Evolutionary conservation across 495 filamentous ascomycete species (phyloP), one percentile per base, ranked within the genome.

Genomic region (Penicillium angulare): DNA sequence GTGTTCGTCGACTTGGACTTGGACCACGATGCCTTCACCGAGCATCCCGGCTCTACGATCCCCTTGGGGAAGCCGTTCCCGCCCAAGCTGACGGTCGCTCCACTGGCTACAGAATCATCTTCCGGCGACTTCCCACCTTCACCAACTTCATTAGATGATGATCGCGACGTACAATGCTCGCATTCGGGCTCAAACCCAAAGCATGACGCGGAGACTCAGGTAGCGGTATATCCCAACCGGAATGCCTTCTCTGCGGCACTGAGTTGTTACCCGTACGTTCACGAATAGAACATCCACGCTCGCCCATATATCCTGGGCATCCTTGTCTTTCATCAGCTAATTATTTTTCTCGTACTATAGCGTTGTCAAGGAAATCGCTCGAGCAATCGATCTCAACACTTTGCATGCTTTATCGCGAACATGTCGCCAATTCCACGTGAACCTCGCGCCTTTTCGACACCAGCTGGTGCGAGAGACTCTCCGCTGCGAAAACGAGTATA

Each of bases 221-320:
- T 16, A 7, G 17, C 38, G 21, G 32, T 41, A 43, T 83, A 82
- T 69, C 81, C 76, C 36, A 92, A 90, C 62, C 64, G 77, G 60
- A 86, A 83, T 71, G 75, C 76, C 47, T 85, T 92, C 73, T 87
- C 89, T 24, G 79, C 82, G 61, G 86, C 88, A 55, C 75, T 96
- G 71, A 85, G 85, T 56, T 93, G 89, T 73, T 96, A 96, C 79
- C 91, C 91, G 91, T 96, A 76, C 67, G 80, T 66, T 26, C 53
- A 34, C 16, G 24, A 10, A 27, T 15, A 2, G 10, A 26, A 10
- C n/a, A 16, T 18, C 16, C 49, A 9, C 40, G 7, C 3, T 1
- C 31, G 7, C 12, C 5, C 8, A 38, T 20, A n/a, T 38, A 23
- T 21, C 21, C 21, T n/a, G n/a, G n/a, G n/a, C n/a, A n/a, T n/a